Base-by-base conservation (phyloP, 2,329 filamentous ascomycete species). In the Sporothrix curviconia region DNA sequence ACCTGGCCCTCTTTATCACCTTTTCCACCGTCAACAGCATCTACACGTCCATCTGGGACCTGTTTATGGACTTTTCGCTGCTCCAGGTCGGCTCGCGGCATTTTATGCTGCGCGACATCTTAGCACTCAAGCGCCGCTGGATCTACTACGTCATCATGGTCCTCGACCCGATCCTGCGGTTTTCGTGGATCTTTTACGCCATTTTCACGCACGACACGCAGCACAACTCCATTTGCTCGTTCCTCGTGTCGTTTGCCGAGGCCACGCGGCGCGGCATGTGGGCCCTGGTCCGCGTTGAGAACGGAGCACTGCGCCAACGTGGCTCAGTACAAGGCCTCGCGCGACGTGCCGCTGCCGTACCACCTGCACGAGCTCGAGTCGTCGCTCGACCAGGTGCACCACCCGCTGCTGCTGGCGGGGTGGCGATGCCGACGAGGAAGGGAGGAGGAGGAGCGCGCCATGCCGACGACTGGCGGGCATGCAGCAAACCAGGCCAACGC, bases 221-320 rank as follows among this genome's bases (percentile, higher is more conserved):
- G 66, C 92, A 97, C 70, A 92, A 87, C 1, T 88, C 89, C 3
- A 70, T 91, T 2, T 81, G 91, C 5, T 91, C 89, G 1, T 97
- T 97, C 71, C 64, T 88, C 30, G 83, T 96, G 15, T 80, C 82
- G 1, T 74, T 96, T 3, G 82, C 86, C 8, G 94, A 99, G 69
- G 83, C 95, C 22, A 78, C 82, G n/a, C 84, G 94, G 32, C 78
- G 94, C 68, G 92, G 90, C 60, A 83, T 96, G 68, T 99, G 94
- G 94, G 86, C 87, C 0, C 77, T 97, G 4, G 88, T 99, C 69
- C 89, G 94, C 40, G 92, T 99, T 25, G 94, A 99, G 71, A 99
- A 99, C 70, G n/a, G 94, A 99, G 66, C 94, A 99, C 72, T 96
- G 91, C 72, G 86, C 87, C 56, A 96, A 96, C 65, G 92, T 99